Conservation (phyloP, 169 alveolate genomes). For the Eimeria brunetti region DNA sequence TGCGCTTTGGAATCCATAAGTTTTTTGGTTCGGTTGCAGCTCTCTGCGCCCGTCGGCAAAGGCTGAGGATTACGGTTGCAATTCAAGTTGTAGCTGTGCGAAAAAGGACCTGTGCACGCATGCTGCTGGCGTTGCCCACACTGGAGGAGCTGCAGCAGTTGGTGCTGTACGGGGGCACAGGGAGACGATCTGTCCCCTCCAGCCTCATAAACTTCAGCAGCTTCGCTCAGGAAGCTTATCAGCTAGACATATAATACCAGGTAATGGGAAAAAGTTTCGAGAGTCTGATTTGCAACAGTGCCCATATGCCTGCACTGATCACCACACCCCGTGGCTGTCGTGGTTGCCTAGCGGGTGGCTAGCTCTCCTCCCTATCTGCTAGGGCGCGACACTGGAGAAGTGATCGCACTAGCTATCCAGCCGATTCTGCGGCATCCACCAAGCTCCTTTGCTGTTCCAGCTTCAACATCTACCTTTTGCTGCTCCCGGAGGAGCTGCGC, state of each 20-base stretch:
- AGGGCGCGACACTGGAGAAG: not conserved
- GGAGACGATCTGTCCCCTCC: not conserved
- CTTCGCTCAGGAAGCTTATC: not conserved
- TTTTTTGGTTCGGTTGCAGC: not conserved
- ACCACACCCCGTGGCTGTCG: not conserved
- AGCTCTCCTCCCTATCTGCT: not conserved
- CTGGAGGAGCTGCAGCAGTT: constrained; percentile 12
- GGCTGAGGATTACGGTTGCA: not conserved
- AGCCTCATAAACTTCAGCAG: not conserved
- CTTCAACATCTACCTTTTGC: not conserved
- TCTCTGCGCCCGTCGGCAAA: not conserved
- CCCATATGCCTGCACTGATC: not conserved
- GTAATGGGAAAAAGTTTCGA: not conserved
- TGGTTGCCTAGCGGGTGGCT: not conserved
- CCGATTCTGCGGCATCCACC: not conserved
- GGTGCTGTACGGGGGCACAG: not conserved
- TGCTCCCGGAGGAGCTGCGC: constrained; percentile 24
- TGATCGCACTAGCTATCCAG: not conserved
- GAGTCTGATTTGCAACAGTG: not conserved
- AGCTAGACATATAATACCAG: not conserved
- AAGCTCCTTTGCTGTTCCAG: not conserved
- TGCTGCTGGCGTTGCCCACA: constrained; percentile 36
- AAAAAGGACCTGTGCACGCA: not conserved
- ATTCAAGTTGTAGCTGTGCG: not conserved
- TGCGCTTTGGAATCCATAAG: not conserved